phyloP scores from a whole-genome alignment of 2,329 filamentous ascomycete genomes.

The Aureobasidium uvarum region DNA sequence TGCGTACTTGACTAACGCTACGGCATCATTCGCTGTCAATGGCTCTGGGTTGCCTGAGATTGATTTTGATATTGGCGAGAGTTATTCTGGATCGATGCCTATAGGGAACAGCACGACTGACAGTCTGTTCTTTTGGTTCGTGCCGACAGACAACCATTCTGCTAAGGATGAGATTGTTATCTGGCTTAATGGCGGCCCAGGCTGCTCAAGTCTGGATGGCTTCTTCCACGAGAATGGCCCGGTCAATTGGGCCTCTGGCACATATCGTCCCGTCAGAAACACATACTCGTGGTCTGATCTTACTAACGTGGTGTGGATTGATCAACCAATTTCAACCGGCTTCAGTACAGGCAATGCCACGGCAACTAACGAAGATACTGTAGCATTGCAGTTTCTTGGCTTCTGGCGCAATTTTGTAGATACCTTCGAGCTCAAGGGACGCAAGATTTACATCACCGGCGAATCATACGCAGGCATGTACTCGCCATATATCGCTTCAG shows the following conservation, averaged over 20 bases:
- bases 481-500: conserved; percentile 57
- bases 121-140: conserved; percentile 52
- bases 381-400: conserved; percentile 44
- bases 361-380: conserved; percentile 43
- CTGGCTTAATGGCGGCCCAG: conserved; percentile 43
- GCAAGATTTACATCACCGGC: conserved; percentile 53
- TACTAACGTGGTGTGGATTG: conserved; percentile 71
- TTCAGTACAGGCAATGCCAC: conserved; percentile 34
- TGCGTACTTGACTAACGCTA: conserved; percentile 9
- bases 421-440: conserved; percentile 50
- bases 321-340: conserved; percentile 36
- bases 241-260: conserved; percentile 47
- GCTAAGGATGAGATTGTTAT: conserved; percentile 45
- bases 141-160: conserved; percentile 47
- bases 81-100: conserved; percentile 41
- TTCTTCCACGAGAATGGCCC: conserved; percentile 48
- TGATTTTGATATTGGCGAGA: conserved; percentile 47
- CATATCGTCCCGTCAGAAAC: conserved; percentile 44
- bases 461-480: conserved; percentile 64
- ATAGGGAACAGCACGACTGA: conserved; percentile 33
- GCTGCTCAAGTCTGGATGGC: conserved; percentile 45
- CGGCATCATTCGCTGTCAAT: conserved; percentile 33
- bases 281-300: conserved; percentile 57
- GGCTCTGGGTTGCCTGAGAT: conserved; percentile 39
- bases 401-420: conserved; percentile 54